These are phyloP conservation scores for Paecilomyces variotii DNA, from an alignment of 2,329 filamentous ascomycete species.

Conservation along the genomic window DNA sequence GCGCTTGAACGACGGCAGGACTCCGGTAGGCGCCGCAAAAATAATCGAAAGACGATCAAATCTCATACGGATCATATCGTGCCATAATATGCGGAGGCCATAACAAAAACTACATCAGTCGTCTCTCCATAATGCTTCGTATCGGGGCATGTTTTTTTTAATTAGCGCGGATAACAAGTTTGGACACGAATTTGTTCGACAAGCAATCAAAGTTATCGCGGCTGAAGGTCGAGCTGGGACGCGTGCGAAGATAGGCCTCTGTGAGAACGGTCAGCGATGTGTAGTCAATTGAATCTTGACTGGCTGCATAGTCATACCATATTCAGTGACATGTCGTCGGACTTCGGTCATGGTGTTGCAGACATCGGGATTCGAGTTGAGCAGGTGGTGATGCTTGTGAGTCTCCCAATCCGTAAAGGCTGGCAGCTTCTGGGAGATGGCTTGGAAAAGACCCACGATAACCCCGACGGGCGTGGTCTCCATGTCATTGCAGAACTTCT, in stretches of 20 bases:
- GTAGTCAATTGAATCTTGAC: not conserved
- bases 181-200: slow-evolving; percentile 95
- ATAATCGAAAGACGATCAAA: slow-evolving; percentile 5
- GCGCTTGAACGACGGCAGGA: slow-evolving; percentile 1
- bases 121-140: slow-evolving; percentile 5
- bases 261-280: slow-evolving; percentile 35
- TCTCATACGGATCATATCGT: slow-evolving; percentile 22
- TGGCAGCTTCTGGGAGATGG: slow-evolving; percentile 93
- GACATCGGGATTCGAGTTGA: slow-evolving; percentile 84
- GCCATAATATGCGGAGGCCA: slow-evolving; percentile 12
- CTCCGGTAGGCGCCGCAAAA: slow-evolving; percentile 14
- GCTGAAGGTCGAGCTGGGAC: slow-evolving; percentile 75
- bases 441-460: slow-evolving; percentile 93
- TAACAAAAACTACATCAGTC: slow-evolving; percentile 12
- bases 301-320: slow-evolving; percentile 58
- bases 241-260: slow-evolving; percentile 82
- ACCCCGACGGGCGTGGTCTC: slow-evolving; percentile 92
- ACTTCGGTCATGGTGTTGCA: slow-evolving; percentile 97
- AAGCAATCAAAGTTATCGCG: slow-evolving; percentile 87
- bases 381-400: slow-evolving; percentile 76
- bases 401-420: slow-evolving; percentile 93
- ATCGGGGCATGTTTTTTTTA: slow-evolving; percentile 28
- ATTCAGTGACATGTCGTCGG: slow-evolving; percentile 81
- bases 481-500: slow-evolving; percentile 96
- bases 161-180: slow-evolving; percentile 91